These are phyloP conservation scores for Talinum fruticosum DNA, from an alignment of 148 eudicot species.

Conservation along the genomic window DNA sequence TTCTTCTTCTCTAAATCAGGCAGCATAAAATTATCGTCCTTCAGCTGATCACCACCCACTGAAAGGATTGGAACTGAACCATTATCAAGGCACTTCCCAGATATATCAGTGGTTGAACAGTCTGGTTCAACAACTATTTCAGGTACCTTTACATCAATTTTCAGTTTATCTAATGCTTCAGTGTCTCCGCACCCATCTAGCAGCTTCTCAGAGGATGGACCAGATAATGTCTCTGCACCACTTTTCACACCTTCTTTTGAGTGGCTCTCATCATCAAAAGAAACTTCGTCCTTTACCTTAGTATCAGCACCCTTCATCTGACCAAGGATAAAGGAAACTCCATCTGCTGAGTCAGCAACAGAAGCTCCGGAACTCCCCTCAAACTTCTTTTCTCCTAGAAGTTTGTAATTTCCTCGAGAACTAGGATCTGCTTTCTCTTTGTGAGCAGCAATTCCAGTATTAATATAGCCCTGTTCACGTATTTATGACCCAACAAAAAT, in stretches of 20 bases:
- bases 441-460: conserved; percentile 76
- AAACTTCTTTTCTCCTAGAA: conserved; percentile 52
- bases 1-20: conserved; percentile 43
- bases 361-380: conserved; percentile 48
- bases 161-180: conserved; percentile 29
- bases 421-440: conserved; percentile 55
- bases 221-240: conserved; percentile 26
- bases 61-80: conserved; percentile 25
- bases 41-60: conserved; percentile 27
- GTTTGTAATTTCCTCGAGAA: conserved; percentile 50
- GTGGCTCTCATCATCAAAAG: conserved; percentile 33
- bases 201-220: conserved; percentile 27
- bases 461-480: conserved; percentile 75
- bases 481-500: conserved; percentile 1
- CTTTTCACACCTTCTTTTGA: conserved; percentile 27
- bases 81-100: conserved; percentile 29
- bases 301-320: conserved; percentile 41
- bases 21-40: conserved; percentile 22
- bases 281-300: conserved; percentile 32
- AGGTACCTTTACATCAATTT: conserved; percentile 23
- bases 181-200: conserved; percentile 34
- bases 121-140: conserved; percentile 25
- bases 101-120: conserved; percentile 22
- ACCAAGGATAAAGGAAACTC: conserved; percentile 79
- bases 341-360: conserved; percentile 65